Evolutionary conservation across 352 stramenopile species (phyloP).

Genomic region (Phytophthora podocarpi): DNA sequence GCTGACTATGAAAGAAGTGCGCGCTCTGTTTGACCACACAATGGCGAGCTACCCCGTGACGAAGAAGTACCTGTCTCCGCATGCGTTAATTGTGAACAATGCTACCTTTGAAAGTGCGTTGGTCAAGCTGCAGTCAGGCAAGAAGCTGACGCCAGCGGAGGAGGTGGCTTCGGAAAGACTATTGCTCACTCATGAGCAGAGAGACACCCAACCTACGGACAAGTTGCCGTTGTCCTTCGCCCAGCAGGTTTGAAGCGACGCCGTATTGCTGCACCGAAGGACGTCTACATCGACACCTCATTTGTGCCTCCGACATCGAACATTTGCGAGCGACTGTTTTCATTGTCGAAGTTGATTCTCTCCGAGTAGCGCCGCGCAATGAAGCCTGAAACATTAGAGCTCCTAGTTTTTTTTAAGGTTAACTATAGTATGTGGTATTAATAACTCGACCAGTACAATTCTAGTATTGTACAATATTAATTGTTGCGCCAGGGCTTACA

Average conservation of each 20-base stretch:
- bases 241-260: too few relatives aligned
- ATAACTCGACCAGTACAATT: too few relatives aligned
- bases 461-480: too few relatives aligned
- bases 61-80: background rate
- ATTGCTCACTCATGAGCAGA: too few relatives aligned
- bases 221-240: too few relatives aligned
- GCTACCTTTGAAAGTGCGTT: background rate
- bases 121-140: conserved; percentile 1
- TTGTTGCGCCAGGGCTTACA: too few relatives aligned
- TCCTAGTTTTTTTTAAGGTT: background rate
- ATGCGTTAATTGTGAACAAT: background rate
- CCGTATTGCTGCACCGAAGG: too few relatives aligned
- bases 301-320: too few relatives aligned
- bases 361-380: background rate
- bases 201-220: too few relatives aligned
- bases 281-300: too few relatives aligned
- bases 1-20: background rate
- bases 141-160: background rate
- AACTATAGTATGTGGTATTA: too few relatives aligned
- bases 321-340: background rate
- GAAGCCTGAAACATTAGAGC: background rate
- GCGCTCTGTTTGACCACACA: background rate
- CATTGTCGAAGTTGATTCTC: background rate
- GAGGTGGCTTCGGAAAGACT: too few relatives aligned
- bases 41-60: background rate